Base-by-base conservation (phyloP, 2,329 filamentous ascomycete species). In the Aspergillus oerlinghausenensis region DNA sequence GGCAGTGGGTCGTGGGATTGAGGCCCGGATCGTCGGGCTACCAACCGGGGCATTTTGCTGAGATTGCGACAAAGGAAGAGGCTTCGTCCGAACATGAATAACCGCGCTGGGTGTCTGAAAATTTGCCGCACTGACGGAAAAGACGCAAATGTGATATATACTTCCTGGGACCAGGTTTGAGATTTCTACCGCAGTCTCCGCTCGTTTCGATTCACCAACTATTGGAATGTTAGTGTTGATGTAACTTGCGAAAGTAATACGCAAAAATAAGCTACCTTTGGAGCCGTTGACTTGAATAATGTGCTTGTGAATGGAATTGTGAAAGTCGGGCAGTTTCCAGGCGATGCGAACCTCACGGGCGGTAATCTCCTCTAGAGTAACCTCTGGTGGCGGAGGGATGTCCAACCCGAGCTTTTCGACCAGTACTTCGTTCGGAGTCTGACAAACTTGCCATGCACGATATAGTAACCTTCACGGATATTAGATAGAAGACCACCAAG, bases 221-320 rank as follows among this genome's bases (percentile, higher is more conserved):
- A 69, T 42, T 17, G 55, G 61, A 53, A 35, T 49, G 42, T 69
- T 56, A 67, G 61, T 50, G 25, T 21, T 25, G 23, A 43, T 48
- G 19, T 17, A 25, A 50, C 25, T 51, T 14, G 47, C 32, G 50
- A 43, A 19, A n/a, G 57, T 43, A 40, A 52, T 49, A 60, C 4
- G 9, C 6, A 43, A 8, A 19, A 19, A 50, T 40, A 50, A 53
- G 21, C 54, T 75, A 94, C 90, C 90, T 77, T 91, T 90, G 47
- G 93, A 87, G 45, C 93, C 93, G 74, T 99, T 97, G 62, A 99
- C 87, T 71, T 96, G 90, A 52, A 99, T 90, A 49, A 93, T 83
- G 70, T 96, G 94, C 75, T 92, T 95, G 53, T 91, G 83, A 54
- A 95, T 89, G 2, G 89, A 83, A 60, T 82, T 80, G 47, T 83